phyloP scores from a whole-genome alignment of 768 basidiomycete genomes.

The Lactarius sanguifluus region DNA sequence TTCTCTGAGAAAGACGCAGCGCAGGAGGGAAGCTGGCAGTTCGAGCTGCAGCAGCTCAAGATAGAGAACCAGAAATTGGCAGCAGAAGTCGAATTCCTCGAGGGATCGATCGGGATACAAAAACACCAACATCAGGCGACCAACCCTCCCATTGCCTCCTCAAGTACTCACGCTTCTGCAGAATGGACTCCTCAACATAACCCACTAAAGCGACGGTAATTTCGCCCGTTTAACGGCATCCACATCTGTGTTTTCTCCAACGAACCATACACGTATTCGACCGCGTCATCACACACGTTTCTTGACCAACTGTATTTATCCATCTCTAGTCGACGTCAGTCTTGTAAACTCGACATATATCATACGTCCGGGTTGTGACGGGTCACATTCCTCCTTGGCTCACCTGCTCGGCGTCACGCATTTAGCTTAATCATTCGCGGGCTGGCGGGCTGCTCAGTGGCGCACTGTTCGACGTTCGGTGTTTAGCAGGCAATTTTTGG shows the following conservation, averaged over 20 bases:
- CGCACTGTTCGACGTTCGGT: background rate
- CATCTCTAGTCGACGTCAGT: slow-evolving; percentile 20
- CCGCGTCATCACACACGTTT: slow-evolving; percentile 12
- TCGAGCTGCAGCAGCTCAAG: slow-evolving; percentile 82
- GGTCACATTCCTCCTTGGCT: slow-evolving; percentile 10
- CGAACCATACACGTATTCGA: slow-evolving; percentile 18
- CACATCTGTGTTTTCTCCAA: background rate
- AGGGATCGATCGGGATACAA: slow-evolving; percentile 30
- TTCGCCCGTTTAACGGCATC: background rate
- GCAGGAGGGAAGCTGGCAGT: slow-evolving; percentile 86
- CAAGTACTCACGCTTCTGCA: slow-evolving; percentile 12
- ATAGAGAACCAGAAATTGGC: slow-evolving; percentile 63
- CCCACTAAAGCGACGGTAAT: slow-evolving; percentile 25
- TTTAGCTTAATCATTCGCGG: background rate
- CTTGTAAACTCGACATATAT: slow-evolving; percentile 25
- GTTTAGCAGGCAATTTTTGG: background rate
- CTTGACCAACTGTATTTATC: slow-evolving; percentile 26
- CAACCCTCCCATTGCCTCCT: background rate
- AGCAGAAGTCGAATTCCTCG: slow-evolving; percentile 54
- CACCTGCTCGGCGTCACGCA: background rate
- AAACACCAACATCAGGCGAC: slow-evolving; percentile 20
- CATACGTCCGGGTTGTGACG: slow-evolving; percentile 17
- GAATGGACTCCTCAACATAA: slow-evolving; percentile 22
- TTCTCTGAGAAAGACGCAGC: slow-evolving; percentile 71
- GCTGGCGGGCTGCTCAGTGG: background rate